phyloP scores from a whole-genome alignment of 371 early-diverging fungal genomes.

The Dichotomocladium elegans region DNA sequence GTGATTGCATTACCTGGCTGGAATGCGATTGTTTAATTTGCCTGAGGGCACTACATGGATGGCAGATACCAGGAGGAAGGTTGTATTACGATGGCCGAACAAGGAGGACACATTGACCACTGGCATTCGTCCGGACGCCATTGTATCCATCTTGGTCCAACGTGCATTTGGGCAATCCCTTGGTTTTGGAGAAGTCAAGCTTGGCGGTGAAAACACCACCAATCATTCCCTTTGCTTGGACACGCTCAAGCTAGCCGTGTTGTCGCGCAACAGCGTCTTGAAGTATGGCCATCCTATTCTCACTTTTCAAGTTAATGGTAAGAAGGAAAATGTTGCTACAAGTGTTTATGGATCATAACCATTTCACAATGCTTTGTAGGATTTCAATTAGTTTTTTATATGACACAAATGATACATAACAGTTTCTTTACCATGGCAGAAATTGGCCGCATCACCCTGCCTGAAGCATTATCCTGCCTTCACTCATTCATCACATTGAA shows the following conservation, averaged over 20 bases:
- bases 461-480: constrained; percentile 17
- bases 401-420: constrained; percentile 27
- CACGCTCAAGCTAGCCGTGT: constrained; percentile 19
- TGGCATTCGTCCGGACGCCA: constrained; percentile 19
- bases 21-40: constrained; percentile 1
- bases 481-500: constrained; percentile 22
- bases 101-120: constrained; percentile 7
- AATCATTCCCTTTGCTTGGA: constrained; percentile 27
- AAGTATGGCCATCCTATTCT: constrained; percentile 14
- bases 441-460: constrained; percentile 27
- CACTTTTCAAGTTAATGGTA: constrained; percentile 15
- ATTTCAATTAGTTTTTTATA: constrained; percentile 22
- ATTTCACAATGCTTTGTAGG: constrained; percentile 3
- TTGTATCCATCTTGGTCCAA: constrained; percentile 26
- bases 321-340: constrained; percentile 4
- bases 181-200: constrained; percentile 28
- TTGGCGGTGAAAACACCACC: constrained; percentile 22
- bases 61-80: constrained; percentile 2
- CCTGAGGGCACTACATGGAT: background rate
- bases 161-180: constrained; percentile 19
- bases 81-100: constrained; percentile 11
- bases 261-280: constrained; percentile 7
- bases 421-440: constrained; percentile 26
- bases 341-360: constrained; percentile 6
- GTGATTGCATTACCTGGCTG: constrained; percentile 1